phyloP scores from a whole-genome alignment of 768 basidiomycete genomes.

The Hygrocybe punicea region DNA sequence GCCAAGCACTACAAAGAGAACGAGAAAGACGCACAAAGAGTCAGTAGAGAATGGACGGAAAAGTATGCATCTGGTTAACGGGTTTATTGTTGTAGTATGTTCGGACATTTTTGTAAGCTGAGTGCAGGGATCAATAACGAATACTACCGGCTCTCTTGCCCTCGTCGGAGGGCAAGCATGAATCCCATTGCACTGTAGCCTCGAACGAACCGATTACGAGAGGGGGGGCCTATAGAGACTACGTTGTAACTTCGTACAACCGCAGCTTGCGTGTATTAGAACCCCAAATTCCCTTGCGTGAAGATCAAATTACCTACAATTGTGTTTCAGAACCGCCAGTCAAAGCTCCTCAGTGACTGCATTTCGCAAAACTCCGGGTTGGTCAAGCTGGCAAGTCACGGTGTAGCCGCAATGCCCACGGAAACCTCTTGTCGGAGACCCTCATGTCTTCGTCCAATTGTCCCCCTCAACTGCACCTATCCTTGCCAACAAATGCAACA shows the following conservation, averaged over 20 bases:
- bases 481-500: conserved; percentile 47
- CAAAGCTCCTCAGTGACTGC: neutral
- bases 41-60: conserved; percentile 94
- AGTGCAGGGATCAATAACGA: neutral
- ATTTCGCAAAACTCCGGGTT: neutral
- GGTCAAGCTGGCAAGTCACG: neutral
- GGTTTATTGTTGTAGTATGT: neutral
- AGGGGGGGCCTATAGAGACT: too few species aligned
- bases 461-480: conserved; percentile 53
- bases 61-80: conserved; percentile 57
- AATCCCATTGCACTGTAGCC: neutral
- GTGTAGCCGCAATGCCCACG: neutral
- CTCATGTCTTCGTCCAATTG: conserved; percentile 43
- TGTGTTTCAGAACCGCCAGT: too few species aligned
- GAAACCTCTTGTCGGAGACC: conserved; percentile 4
- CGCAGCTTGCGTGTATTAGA: too few species aligned
- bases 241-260: too few species aligned
- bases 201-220: too few species aligned
- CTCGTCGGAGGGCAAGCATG: too few species aligned
- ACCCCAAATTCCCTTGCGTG: too few species aligned
- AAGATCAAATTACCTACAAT: too few species aligned
- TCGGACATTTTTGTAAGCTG: neutral
- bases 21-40: conserved; percentile 87
- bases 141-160: neutral
- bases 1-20: conserved; percentile 99